A percentile compares a stretch with the other conserved stretches of the same genome.
Evolutionary conservation across 345 rosid genomes (phyloP).

Genomic region (Passiflora organensis): DNA sequence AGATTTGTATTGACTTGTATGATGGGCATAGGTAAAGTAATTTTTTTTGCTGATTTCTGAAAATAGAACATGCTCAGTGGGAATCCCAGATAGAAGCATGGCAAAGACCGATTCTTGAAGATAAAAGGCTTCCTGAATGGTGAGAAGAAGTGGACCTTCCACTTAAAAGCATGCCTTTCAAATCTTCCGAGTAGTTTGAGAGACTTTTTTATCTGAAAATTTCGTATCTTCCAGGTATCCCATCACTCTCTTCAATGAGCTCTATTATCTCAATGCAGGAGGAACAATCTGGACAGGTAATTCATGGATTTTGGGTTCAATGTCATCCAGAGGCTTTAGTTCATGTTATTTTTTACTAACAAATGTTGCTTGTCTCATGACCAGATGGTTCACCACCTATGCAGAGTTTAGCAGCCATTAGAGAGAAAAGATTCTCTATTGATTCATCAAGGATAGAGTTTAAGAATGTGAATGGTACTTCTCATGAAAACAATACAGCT

Average conservation of each 20-base stretch:
- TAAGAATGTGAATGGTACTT: constrained; percentile 17
- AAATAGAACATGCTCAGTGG: constrained; percentile 69
- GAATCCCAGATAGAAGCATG: constrained; percentile 83
- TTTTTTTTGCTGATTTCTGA: constrained; percentile 11
- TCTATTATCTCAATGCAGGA: constrained; percentile 85
- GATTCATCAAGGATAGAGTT: constrained; percentile 43
- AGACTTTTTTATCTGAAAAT: neutral
- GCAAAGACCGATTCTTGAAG: constrained; percentile 92
- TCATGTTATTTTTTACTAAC: neutral
- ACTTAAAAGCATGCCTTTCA: neutral
- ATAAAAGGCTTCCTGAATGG: constrained; percentile 88
- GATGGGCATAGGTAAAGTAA: neutral
- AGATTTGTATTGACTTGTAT: neutral
- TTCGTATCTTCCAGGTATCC: constrained; percentile 53
- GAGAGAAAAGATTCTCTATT: constrained; percentile 62
- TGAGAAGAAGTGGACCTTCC: constrained; percentile 26
- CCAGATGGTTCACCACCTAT: constrained; percentile 76
- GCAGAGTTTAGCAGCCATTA: constrained; percentile 55
- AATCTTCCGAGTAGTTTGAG: constrained; percentile 1
- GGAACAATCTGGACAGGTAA: constrained; percentile 93
- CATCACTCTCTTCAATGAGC: constrained; percentile 82
- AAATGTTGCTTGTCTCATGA: neutral
- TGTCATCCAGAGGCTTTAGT: neutral
- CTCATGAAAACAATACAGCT: constrained; percentile 39
- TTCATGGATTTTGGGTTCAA: neutral